phyloP scores from a whole-genome alignment of 805 yeast genomes.

The Cyberlindnera xylosilytica region DNA sequence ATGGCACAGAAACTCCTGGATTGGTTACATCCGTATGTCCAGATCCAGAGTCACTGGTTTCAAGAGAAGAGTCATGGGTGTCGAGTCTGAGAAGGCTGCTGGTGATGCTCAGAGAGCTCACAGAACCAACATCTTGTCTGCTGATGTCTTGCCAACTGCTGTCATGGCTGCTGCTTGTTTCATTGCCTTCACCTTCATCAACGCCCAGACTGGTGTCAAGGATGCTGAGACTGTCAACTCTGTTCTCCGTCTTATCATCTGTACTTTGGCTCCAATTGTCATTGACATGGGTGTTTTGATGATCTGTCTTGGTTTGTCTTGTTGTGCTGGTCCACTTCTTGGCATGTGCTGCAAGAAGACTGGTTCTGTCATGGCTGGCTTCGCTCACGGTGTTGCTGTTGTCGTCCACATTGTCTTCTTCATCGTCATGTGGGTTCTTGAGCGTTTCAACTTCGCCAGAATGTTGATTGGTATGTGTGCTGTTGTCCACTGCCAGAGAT shows the following conservation, averaged over 20 bases:
- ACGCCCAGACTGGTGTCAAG: conserved; percentile 82
- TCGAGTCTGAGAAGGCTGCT: conserved; percentile 75
- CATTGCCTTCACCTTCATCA: conserved; percentile 75
- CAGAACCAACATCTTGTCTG: conserved; percentile 65
- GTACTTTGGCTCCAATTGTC: conserved; percentile 88
- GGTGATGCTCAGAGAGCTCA: conserved; percentile 85
- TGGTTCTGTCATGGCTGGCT: conserved; percentile 90
- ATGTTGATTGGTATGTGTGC: conserved; percentile 85
- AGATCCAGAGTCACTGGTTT: conserved; percentile 86
- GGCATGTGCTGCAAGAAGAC: conserved; percentile 96
- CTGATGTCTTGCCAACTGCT: conserved; percentile 69
- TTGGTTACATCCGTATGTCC: conserved; percentile 75
- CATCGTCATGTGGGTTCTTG: conserved; percentile 95
- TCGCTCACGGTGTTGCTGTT: conserved; percentile 95
- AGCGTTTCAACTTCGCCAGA: conserved; percentile 86
- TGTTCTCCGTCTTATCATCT: conserved; percentile 64
- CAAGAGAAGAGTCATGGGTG: conserved; percentile 70
- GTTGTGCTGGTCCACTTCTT: conserved; percentile 96
- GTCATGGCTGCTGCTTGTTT: conserved; percentile 77
- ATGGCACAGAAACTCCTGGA: conserved; percentile 89
- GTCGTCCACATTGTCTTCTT: conserved; percentile 82
- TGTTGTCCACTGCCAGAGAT: conserved; percentile 82
- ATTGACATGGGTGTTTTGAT: conserved; percentile 83
- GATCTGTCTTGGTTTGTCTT: conserved; percentile 76
- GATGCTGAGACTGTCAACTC: conserved; percentile 59